Base-by-base conservation (phyloP, 768 basidiomycete genomes). In the Floccularia luteovirens region DNA sequence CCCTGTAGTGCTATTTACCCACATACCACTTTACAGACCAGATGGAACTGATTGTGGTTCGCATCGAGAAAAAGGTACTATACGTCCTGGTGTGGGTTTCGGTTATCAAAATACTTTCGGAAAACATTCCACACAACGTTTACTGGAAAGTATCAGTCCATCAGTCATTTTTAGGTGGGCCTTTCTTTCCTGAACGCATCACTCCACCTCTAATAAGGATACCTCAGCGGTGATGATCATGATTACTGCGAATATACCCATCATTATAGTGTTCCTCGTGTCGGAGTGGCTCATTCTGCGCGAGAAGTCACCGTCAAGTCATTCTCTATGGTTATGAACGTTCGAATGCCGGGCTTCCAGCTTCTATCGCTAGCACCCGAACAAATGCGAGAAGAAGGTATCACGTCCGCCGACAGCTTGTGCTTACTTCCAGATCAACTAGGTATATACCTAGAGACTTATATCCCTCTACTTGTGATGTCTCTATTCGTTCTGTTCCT, bases 31-130 rank as follows among this genome's bases (percentile, higher is more conserved):
- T 6, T 75, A 75, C 31, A 72, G 93, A 30, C 75, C 81, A 2
- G 75, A 77, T 28, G 70, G 69, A 4, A 69, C 79, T 2, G 51
- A 63, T 14, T 97, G 93, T 55, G 92, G 93, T 8, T 79, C 82
- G 0, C 56, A 77, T 16, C 75, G 91, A 33, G 91, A 96, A 59
- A 69, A 65, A 25, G 82, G 84, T 1, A 71, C 70, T 11, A 84
- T 96, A 52, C 72, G 72, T 10, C 76, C 79, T 42, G 90, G 86
- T 1, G 66, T 69, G 8, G 90, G 90, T 5, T 64, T 75, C 39
- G 90, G 90, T 3, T 93, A 90, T 51, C 86, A 90, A 58, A 96
- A 94, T 47, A 72, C 79, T 24, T 69, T 94, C n/a, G 77, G 77
- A 38, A 70, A 74, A 24, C 70, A 76, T 36, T 77, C 77, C 20